These are phyloP conservation scores for Lodderomyces parapsilosis DNA, from an alignment of 1,139 yeast species.

Conservation along the genomic window DNA sequence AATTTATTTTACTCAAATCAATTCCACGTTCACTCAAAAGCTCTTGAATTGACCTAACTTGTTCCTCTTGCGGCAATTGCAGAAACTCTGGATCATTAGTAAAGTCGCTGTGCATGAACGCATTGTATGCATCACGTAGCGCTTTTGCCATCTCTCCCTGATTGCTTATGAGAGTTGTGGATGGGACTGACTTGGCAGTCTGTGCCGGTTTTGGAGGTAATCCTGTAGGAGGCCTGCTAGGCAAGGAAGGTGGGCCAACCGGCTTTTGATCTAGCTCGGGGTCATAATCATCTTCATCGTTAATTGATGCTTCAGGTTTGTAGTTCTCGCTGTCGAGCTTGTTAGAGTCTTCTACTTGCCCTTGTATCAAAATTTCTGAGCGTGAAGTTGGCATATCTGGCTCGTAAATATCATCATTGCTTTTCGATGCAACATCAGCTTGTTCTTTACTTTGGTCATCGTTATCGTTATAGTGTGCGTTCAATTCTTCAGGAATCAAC, in stretches of 20 bases:
- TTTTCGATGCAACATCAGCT: not conserved
- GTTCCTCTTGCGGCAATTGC: conserved; percentile 30
- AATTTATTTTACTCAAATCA: conserved; percentile 24
- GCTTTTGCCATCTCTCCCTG: conserved; percentile 14
- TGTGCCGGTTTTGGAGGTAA: conserved; percentile 35
- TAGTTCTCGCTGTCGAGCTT: not conserved
- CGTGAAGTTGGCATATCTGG: conserved; percentile 3
- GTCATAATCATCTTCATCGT: conserved; percentile 7
- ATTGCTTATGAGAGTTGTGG: conserved; percentile 13
- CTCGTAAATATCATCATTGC: not conserved
- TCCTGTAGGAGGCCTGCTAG: conserved; percentile 13
- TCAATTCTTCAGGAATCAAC: not conserved
- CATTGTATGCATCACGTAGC: conserved; percentile 33
- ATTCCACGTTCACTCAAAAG: conserved; percentile 29
- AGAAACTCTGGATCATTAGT: conserved; percentile 32
- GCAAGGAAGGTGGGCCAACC: conserved; percentile 4
- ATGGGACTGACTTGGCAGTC: conserved; percentile 14
- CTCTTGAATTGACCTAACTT: conserved; percentile 31
- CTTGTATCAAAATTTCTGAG: not conserved
- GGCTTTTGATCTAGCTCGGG: conserved; percentile 3
- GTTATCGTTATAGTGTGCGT: not conserved
- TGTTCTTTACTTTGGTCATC: not conserved
- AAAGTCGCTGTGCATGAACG: conserved; percentile 32
- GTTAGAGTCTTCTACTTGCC: not conserved
- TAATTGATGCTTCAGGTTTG: conserved; percentile 6